Evolutionary conservation across 495 filamentous ascomycete species (phyloP).

Genomic region (Penicillium flavigenum): DNA sequence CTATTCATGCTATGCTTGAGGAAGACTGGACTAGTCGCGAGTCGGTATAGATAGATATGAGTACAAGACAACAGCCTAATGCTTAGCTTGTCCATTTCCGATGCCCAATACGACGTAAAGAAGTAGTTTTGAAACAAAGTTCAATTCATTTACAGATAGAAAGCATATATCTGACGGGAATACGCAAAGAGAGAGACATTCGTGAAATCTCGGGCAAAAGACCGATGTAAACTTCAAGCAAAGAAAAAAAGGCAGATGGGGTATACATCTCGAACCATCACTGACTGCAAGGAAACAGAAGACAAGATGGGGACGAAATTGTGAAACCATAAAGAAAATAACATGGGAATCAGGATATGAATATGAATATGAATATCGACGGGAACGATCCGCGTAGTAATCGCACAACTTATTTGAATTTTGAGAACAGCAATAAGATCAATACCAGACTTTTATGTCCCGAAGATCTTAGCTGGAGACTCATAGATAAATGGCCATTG

Average conservation of each 20-base stretch:
- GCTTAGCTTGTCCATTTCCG: background rate
- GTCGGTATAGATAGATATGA: background rate
- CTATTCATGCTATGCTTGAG: too few species aligned
- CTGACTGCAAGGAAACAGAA: conserved; percentile 16
- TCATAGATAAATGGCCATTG: conserved; percentile 5
- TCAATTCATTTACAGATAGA: conserved; percentile 8
- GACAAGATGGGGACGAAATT: background rate
- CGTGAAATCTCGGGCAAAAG: background rate
- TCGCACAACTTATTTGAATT: background rate
- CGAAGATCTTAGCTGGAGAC: background rate
- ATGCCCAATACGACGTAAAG: background rate
- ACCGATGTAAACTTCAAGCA: conserved; percentile 17
- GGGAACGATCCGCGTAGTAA: background rate
- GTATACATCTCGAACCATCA: conserved; percentile 40
- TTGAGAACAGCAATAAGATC: background rate
- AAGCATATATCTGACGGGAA: conserved; percentile 9
- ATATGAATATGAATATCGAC: conserved; percentile 19
- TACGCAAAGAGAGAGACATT: conserved; percentile 5
- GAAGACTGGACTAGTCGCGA: too few species aligned
- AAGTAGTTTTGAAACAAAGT: background rate
- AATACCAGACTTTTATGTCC: background rate
- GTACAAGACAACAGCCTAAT: background rate
- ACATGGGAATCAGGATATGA: conserved; percentile 14
- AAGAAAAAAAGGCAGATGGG: conserved; percentile 23
- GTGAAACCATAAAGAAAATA: background rate